Percentiles rank a stretch among this genome's conserved stretches.
These are phyloP conservation scores for Amaranthus cruentus DNA, from an alignment of 148 eudicot genomes.

Conservation along the genomic window DNA sequence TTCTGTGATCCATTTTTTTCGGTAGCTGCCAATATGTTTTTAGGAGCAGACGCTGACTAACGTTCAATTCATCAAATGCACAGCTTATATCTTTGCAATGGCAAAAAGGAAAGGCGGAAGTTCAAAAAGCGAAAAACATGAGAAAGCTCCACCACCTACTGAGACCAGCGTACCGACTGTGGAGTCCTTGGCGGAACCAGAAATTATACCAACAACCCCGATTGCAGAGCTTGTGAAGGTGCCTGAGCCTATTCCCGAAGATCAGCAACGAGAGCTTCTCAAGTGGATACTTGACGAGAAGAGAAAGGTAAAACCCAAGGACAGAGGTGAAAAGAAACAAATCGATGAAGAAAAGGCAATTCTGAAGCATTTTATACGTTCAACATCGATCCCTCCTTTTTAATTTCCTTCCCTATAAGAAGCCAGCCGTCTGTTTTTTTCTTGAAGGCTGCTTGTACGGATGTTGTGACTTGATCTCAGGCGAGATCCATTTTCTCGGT, in stretches of 20 bases:
- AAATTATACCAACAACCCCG: slow-evolving; percentile 30
- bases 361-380: slow-evolving; percentile 52
- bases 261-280: slow-evolving; percentile 59
- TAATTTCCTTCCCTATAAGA: background rate
- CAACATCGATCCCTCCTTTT: slow-evolving; percentile 39
- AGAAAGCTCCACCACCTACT: slow-evolving; percentile 27
- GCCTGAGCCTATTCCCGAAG: slow-evolving; percentile 50
- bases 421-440: background rate
- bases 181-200: slow-evolving; percentile 33
- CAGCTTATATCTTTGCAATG: slow-evolving; percentile 71
- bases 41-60: background rate
- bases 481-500: slow-evolving; percentile 11
- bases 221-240: slow-evolving; percentile 41
- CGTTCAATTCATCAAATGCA: slow-evolving; percentile 11
- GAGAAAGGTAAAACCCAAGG: slow-evolving; percentile 48
- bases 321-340: slow-evolving; percentile 47
- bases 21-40: background rate
- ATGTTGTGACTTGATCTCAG: background rate
- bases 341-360: slow-evolving; percentile 63
- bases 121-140: slow-evolving; percentile 31
- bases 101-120: slow-evolving; percentile 44
- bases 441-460: slow-evolving; percentile 6
- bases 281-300: slow-evolving; percentile 75
- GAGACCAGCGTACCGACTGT: slow-evolving; percentile 13
- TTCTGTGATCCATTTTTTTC: background rate